Conservation (phyloP, 106 monocot species). For the Dendrobium officinale region DNA sequence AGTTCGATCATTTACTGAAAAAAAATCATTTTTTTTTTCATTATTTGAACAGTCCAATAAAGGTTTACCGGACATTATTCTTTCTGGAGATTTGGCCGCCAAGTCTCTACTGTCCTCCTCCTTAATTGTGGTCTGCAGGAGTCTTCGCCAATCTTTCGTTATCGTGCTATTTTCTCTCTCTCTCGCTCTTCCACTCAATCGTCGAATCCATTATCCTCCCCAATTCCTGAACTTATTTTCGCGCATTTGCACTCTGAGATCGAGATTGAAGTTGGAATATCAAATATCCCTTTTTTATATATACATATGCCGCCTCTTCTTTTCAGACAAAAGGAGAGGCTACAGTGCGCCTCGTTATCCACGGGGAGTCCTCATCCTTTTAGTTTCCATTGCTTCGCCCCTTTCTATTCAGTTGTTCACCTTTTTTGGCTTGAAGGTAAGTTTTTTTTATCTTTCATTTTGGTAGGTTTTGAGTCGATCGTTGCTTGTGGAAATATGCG, state of each 20-base stretch:
- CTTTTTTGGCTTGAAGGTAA: neutral
- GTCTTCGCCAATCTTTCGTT: neutral
- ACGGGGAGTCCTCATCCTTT: neutral
- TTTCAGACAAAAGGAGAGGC: slow-evolving; percentile 6
- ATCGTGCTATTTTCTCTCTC: neutral
- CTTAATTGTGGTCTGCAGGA: too few relatives aligned
- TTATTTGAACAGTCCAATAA: too few relatives aligned
- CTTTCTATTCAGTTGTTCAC: neutral
- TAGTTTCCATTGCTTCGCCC: neutral
- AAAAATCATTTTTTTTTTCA: too few relatives aligned
- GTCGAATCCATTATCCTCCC: neutral
- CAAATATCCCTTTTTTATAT: neutral
- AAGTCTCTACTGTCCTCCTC: too few relatives aligned
- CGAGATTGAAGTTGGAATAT: neutral
- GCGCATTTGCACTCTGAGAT: neutral
- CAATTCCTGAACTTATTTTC: neutral
- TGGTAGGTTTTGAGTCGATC: neutral
- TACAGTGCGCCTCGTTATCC: neutral
- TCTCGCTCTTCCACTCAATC: neutral
- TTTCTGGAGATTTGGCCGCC: too few relatives aligned
- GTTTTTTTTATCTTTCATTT: neutral
- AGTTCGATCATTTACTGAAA: too few relatives aligned
- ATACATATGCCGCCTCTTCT: neutral
- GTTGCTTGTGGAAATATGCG: neutral
- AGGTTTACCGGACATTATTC: too few relatives aligned